Conservation (phyloP, 202 grass and related monocot species). For the Schoenoplectus tabernaemontani region DNA sequence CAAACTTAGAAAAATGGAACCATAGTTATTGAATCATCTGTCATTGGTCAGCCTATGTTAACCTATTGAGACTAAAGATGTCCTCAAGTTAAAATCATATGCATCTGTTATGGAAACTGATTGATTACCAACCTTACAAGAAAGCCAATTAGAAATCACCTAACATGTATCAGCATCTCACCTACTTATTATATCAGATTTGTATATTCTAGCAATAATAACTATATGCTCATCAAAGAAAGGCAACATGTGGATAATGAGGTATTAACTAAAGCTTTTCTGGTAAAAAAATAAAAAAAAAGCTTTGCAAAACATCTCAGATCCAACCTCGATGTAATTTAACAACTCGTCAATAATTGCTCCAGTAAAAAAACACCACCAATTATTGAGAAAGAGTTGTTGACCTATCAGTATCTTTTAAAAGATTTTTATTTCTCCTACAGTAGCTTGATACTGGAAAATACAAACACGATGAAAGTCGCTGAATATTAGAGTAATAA, state of each 20-base stretch:
- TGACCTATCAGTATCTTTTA: background rate
- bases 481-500: background rate
- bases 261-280: background rate
- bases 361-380: background rate
- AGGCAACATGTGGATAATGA: background rate
- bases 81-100: background rate
- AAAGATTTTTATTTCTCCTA: background rate
- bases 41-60: background rate
- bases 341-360: background rate
- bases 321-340: background rate
- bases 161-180: conserved; percentile 10
- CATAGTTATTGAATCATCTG: no score
- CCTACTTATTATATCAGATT: background rate
- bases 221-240: background rate
- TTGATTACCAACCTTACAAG: conserved; percentile 12
- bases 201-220: background rate
- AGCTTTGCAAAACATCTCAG: background rate
- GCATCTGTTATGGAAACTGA: background rate
- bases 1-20: background rate
- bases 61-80: background rate
- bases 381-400: background rate
- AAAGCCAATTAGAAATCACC: conserved; percentile 7
- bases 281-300: no score
- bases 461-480: background rate
- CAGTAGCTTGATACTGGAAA: background rate